Conservation (phyloP, 1,139 yeast genomes). For the Hemisphaericaspora subhashii region DNA sequence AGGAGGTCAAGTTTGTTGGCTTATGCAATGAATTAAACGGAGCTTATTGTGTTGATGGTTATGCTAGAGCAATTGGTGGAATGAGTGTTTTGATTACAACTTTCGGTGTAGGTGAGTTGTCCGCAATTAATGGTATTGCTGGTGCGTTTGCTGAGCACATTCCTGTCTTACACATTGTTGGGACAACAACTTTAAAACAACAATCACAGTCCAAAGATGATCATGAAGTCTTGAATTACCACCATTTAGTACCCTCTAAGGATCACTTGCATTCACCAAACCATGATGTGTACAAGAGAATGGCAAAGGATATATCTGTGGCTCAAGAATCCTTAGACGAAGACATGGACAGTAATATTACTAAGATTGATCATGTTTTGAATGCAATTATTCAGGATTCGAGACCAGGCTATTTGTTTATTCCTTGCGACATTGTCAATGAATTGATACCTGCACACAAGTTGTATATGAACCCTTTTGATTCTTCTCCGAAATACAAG, state of each 20-base stretch:
- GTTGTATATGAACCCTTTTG: conserved; percentile 23
- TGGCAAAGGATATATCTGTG: conserved; percentile 61
- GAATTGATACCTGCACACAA: conserved; percentile 42
- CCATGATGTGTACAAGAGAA: conserved; percentile 62
- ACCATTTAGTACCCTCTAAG: conserved; percentile 67
- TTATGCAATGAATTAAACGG: conserved; percentile 42
- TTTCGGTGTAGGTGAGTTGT: conserved; percentile 85
- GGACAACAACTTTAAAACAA: conserved; percentile 49
- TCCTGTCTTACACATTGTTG: conserved; percentile 82
- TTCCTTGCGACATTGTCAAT: conserved; percentile 71
- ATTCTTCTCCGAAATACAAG: conserved; percentile 25
- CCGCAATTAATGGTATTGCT: conserved; percentile 80
- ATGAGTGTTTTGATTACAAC: conserved; percentile 56
- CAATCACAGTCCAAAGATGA: conserved; percentile 27
- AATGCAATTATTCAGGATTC: conserved; percentile 52
- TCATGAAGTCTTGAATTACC: conserved; percentile 38
- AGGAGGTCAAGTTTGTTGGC: conserved; percentile 27
- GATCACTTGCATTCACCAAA: conserved; percentile 50
- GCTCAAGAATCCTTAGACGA: conserved; percentile 55
- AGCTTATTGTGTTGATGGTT: conserved; percentile 81
- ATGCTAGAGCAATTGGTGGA: conserved; percentile 53
- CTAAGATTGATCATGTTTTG: conserved; percentile 62
- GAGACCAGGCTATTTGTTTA: conserved; percentile 76
- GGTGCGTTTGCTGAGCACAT: conserved; percentile 81
- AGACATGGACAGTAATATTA: conserved; percentile 47